phyloP scores from a whole-genome alignment of 73 alveolate genomes.

The Urostyla sp. region DNA sequence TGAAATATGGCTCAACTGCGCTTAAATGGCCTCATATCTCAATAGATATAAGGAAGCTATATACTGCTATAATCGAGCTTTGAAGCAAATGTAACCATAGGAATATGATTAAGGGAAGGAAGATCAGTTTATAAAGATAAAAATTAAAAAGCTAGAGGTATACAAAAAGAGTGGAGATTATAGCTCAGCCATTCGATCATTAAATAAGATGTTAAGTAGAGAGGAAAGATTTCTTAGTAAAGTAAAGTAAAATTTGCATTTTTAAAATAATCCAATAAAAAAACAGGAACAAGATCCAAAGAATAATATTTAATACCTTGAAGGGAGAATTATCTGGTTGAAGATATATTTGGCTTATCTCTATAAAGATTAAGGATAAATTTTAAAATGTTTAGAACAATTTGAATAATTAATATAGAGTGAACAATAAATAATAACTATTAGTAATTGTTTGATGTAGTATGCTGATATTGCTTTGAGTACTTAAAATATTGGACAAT shows the following conservation, averaged over 20 bases:
- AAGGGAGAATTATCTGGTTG: neutral
- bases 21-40: slow-evolving; percentile 6
- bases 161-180: slow-evolving; percentile 32
- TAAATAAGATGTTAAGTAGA: slow-evolving; percentile 11
- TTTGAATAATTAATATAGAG: neutral
- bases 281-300: no score
- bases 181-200: slow-evolving; percentile 27
- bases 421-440: neutral
- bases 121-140: slow-evolving; percentile 27
- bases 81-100: slow-evolving; percentile 34
- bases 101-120: no score
- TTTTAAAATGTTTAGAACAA: slow-evolving; percentile 9
- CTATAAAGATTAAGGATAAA: slow-evolving; percentile 28
- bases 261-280: no score
- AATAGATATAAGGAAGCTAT: slow-evolving; percentile 17
- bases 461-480: slow-evolving; percentile 7
- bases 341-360: slow-evolving; percentile 25
- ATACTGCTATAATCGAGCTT: slow-evolving; percentile 45
- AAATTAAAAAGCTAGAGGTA: slow-evolving; percentile 15
- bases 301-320: no score
- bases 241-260: no score
- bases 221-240: neutral
- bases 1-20: slow-evolving; percentile 52
- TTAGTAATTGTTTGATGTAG: neutral
- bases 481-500: neutral